Evolutionary conservation across 495 filamentous ascomycete genomes (phyloP), one percentile per base, ranked within the genome.

Genomic region (Pyrenula massariospora): DNA sequence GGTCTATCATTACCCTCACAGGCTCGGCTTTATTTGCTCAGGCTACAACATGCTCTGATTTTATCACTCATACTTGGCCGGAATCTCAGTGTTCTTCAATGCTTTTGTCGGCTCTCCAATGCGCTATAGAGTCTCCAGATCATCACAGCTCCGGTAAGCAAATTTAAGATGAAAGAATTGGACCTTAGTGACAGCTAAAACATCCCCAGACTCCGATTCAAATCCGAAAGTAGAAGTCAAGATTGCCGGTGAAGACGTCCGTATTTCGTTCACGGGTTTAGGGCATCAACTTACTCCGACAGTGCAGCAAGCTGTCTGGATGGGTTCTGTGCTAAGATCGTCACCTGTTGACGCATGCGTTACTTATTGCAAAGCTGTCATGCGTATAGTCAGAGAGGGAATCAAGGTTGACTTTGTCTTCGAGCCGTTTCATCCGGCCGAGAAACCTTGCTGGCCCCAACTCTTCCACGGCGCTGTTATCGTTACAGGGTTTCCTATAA

Each of bases 1-100:
- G 62, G 12, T 54, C 24, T 2, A 52, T 64, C 10, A 31, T 66
- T 0, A 53, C 52, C 0, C 22, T 66, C 1, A 62, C 59, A 23
- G 62, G 63, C 1, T 55, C 59, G 2, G 59, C 24, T 24, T 25
- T 58, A 0, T 55, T 58, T 36, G 57, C 57, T n/a, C 59, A 66
- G 55, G 63, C 63, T 12, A 60, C 62, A n/a, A 64, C 62, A 0
- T 66, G 63, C 48, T 48, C 53, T 3, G 57, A 64, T 2, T 66
- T 64, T 48, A 19, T 62, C 3, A 25, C 21, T 21, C 25, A 36
- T 2, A 57, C 21, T 24, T 66, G 63, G 63, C 63, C 63, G 23
- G n/a, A n/a, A n/a, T n/a, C n/a, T n/a, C 5, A 22, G 10, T 56
- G 52, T 12, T 61, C 62, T 11, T 1, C 15, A 1, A 53, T 50